Evolutionary conservation across 768 basidiomycete genomes (phyloP), one percentile per base, ranked within the genome.

Genomic region (Pisolithus sp.): DNA sequence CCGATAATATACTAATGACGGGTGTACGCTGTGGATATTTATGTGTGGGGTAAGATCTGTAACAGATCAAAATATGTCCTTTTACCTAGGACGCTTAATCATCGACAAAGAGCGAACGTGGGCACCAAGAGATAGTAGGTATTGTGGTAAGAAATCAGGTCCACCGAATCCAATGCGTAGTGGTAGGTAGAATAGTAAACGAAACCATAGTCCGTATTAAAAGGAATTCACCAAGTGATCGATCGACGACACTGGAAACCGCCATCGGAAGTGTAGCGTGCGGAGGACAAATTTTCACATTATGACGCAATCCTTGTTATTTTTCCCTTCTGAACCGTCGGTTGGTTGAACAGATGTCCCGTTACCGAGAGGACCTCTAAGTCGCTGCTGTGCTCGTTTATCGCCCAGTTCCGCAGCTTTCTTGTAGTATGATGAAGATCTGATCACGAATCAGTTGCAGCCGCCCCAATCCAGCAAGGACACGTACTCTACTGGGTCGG

Each of bases 321-420:
- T 74, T 64, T 83, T 81, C 47, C 71, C 75, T 48, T 72, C 77
- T 9, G 73, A 70, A 20, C 75, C 76, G 42, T 77, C 79, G 72
- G 28, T 81, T 80, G 43, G 43, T 23, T 23, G 43, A 23, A 82
- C 83, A 4, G 83, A 80, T 54, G 79, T 65, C 6, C 81, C 78
- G 49, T 77, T 77, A 49, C 69, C 78, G 41, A 76, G 76, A 6
- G 79, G 75, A 10, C 81, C 72, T 62, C 80, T 84, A 13, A 98
- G 72, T 48, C 96, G 83, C 62, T 94, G 90, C 7, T 78, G 72
- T 0, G 96, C 93, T 53, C 96, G 89, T 66, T 91, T 95, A 71
- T 99, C 96, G 46, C 95, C 94, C 28, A 83, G 80, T 2, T 94
- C 92, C 15, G 93, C 86, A 3, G 96, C 91, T 55, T 81, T 81